Conservation (phyloP, 805 yeast species). For the Spathaspora sp. region DNA sequence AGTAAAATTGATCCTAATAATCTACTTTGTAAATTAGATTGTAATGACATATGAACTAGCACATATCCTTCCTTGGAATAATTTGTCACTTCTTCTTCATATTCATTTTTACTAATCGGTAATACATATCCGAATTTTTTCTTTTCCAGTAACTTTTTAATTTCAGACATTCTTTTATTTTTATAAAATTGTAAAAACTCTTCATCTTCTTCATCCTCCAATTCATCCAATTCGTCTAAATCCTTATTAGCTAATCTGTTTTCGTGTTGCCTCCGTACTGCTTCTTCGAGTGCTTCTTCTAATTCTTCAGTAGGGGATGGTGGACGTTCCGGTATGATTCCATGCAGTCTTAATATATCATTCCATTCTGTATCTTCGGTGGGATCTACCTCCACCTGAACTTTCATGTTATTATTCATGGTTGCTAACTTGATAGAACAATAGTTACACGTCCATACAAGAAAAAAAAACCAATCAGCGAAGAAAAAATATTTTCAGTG, state of each 20-base stretch:
- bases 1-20: slow-evolving; percentile 57
- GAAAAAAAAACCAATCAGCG: not conserved
- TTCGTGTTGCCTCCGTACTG: slow-evolving; percentile 73
- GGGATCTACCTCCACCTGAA: slow-evolving; percentile 88
- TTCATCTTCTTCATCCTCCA: slow-evolving; percentile 92
- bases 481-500: not conserved
- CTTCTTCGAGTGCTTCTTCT: slow-evolving; percentile 86
- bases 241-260: slow-evolving; percentile 75
- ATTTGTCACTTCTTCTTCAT: slow-evolving; percentile 77
- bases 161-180: slow-evolving; percentile 71
- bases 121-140: slow-evolving; percentile 70
- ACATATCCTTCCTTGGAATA: slow-evolving; percentile 70
- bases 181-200: slow-evolving; percentile 80
- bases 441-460: not conserved
- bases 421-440: not conserved
- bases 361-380: slow-evolving; percentile 99
- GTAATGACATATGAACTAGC: slow-evolving; percentile 71
- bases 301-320: slow-evolving; percentile 84
- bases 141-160: slow-evolving; percentile 54
- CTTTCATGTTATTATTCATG: slow-evolving; percentile 34
- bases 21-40: slow-evolving; percentile 69
- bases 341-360: slow-evolving; percentile 85
- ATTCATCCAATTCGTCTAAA: slow-evolving; percentile 76
- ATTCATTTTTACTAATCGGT: slow-evolving; percentile 84
- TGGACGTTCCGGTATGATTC: slow-evolving; percentile 88